Conservation (phyloP, 2,329 filamentous ascomycete genomes). For the Colletotrichum sp. region DNA sequence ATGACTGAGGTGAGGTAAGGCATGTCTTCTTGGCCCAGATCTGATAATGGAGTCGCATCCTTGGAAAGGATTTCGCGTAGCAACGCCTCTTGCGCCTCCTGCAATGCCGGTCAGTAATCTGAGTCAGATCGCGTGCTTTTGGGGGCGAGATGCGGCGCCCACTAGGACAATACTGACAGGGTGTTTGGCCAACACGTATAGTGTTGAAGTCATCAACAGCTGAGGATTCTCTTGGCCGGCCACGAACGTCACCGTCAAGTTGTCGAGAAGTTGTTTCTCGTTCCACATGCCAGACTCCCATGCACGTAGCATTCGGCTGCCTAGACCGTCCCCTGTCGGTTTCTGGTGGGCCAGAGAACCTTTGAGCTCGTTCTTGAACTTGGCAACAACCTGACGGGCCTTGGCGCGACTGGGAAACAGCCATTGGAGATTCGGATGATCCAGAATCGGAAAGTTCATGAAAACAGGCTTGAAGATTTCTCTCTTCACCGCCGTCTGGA, state of each 20-base stretch:
- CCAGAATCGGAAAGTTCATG: conserved; percentile 37
- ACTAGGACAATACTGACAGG: conserved; percentile 19
- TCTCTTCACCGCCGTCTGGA: conserved; percentile 32
- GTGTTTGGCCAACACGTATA: conserved; percentile 41
- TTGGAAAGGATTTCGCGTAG: conserved; percentile 32
- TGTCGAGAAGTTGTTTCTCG: conserved; percentile 43
- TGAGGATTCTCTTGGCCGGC: conserved; percentile 48
- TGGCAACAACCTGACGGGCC: conserved; percentile 28
- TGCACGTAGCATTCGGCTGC: conserved; percentile 27
- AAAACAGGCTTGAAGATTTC: conserved; percentile 38
- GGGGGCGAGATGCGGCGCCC: neutral
- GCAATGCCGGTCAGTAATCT: neutral
- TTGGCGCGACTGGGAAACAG: conserved; percentile 29
- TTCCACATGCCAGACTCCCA: conserved; percentile 23
- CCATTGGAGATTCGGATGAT: conserved; percentile 21
- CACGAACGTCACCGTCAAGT: conserved; percentile 43
- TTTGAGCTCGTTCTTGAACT: conserved; percentile 30
- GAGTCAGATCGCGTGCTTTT: neutral
- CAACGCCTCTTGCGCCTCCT: conserved; percentile 34
- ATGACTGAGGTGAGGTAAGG: conserved; percentile 49
- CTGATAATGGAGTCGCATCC: conserved; percentile 2
- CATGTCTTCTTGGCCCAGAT: conserved; percentile 33
- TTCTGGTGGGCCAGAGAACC: conserved; percentile 11
- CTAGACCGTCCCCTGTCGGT: conserved; percentile 16
- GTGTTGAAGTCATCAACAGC: conserved; percentile 36